Base-by-base conservation (phyloP, 768 basidiomycete genomes). In the Paxillus ammoniavirescens region DNA sequence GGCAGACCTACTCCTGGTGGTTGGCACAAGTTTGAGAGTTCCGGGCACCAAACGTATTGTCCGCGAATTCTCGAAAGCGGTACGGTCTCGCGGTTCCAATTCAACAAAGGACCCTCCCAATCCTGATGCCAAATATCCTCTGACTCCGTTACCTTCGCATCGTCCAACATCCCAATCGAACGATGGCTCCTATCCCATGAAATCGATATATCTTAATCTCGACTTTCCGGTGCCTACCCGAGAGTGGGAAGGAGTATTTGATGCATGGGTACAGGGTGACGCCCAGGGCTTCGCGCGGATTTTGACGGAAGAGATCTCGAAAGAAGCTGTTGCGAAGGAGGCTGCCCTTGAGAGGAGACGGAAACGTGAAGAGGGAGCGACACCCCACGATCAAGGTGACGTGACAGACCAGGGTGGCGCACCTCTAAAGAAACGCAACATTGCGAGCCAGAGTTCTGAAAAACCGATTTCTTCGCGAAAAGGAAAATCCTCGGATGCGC, bases 31-130 rank as follows among this genome's bases (percentile, higher is more conserved):
- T 68, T 72, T 97, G 54, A 80, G 86, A 57, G 89, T 97, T 14
- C 93, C 91, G 8, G 94, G 94, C 17, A 94, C 93, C 43, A 95
- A 93, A 71, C 78, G 89, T 59, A 91, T 96, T 72, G 91, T 95
- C 21, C 82, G 90, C 53, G 92, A 95, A 69, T 91, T 89, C 69
- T 81, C 87, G 23, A 91, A 89, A 70, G 86, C 88, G 17, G 83
- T 91, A 21, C 80, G 77, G 42, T 76, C 81, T 8, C 77, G 84
- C 41, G 73, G 75, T 3, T 61, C 70, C 13, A 60, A 65, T 17
- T 58, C 75, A 49, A 66, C 68, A 42, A 73, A 68, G 44, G 72
- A 71, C 5, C 65, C 69, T 3, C 63, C 65, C 47, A 48, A 55
- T 47, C 40, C 47, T 10, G 53, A 56, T 0, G 61, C 67, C 12